Evolutionary conservation across 139 green algal species (phyloP).

Genomic region (Ettlia oleoabundans): DNA sequence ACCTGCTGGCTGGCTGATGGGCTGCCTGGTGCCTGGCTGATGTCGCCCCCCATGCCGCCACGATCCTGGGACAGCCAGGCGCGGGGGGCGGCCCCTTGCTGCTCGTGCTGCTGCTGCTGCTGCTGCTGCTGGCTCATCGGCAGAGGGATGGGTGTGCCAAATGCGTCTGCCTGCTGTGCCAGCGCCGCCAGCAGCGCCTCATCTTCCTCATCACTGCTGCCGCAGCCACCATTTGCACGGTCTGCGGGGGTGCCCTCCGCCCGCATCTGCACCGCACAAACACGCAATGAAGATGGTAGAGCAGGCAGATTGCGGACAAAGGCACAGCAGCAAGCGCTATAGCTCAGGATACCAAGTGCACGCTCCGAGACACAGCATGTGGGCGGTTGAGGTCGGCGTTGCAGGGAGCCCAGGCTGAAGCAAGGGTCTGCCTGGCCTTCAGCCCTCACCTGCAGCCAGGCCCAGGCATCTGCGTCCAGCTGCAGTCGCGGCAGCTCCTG

Average conservation of each 20-base stretch:
- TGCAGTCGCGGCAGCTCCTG: background rate
- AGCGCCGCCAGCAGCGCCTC: constrained; percentile 50
- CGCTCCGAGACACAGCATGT: too few species aligned
- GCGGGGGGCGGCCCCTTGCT: background rate
- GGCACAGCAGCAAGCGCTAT: too few species aligned
- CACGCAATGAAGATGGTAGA: too few species aligned
- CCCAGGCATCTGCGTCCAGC: constrained; percentile 21
- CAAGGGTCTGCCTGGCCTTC: background rate
- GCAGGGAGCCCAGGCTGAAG: background rate
- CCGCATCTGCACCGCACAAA: constrained; percentile 6
- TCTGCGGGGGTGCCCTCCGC: constrained; percentile 14
- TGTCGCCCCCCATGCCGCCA: too few species aligned
- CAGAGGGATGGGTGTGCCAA: constrained; percentile 25
- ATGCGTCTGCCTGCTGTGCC: constrained; percentile 37
- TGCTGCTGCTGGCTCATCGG: constrained; percentile 27
- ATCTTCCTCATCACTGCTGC: constrained; percentile 33
- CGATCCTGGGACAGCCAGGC: background rate
- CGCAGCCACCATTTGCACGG: background rate
- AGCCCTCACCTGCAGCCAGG: constrained; percentile 14
- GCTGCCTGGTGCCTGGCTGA: background rate
- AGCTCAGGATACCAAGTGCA: too few species aligned
- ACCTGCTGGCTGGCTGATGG: background rate
- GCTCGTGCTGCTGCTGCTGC: constrained; percentile 2
- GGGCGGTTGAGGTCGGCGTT: too few species aligned
- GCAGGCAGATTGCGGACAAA: too few species aligned